Conservation (phyloP, 1,139 yeast genomes). For the Hansenula sp. region DNA sequence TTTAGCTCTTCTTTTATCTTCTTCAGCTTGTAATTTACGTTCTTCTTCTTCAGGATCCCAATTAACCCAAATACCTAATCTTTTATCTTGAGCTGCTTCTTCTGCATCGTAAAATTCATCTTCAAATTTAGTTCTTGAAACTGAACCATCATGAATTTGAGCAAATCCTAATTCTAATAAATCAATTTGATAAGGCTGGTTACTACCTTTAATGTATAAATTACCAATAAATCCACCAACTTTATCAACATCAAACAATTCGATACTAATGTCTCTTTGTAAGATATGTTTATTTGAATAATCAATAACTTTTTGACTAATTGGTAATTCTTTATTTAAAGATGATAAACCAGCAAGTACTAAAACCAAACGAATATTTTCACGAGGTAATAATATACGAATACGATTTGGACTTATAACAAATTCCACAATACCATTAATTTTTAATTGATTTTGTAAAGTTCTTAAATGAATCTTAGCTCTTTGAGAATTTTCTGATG, state of each 20-base stretch:
- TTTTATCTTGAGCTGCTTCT: conserved; percentile 48
- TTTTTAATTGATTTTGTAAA: conserved; percentile 59
- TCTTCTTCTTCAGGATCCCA: conserved; percentile 41
- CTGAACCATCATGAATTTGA: conserved; percentile 61
- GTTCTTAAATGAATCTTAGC: conserved; percentile 74
- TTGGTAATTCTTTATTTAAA: conserved; percentile 35
- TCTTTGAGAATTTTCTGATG: conserved; percentile 67
- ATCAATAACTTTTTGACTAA: conserved; percentile 50
- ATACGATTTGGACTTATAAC: conserved; percentile 66
- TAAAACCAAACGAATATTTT: conserved; percentile 63
- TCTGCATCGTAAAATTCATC: conserved; percentile 58
- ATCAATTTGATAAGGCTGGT: conserved; percentile 56
- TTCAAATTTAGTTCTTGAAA: conserved; percentile 51
- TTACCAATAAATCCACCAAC: conserved; percentile 81
- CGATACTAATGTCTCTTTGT: conserved; percentile 72
- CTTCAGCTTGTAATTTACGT: conserved; percentile 25
- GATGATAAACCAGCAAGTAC: conserved; percentile 72
- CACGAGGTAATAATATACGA: conserved; percentile 64
- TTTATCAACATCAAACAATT: conserved; percentile 67
- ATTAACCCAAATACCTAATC: conserved; percentile 64
- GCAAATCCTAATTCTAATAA: conserved; percentile 64
- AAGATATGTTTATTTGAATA: conserved; percentile 51
- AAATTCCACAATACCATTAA: conserved; percentile 68
- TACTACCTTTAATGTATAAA: conserved; percentile 47
- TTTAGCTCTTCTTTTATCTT: conserved; percentile 21